phyloP scores from a whole-genome alignment of 2,329 filamentous ascomycete species.

The Fusarium phyllophilum region DNA sequence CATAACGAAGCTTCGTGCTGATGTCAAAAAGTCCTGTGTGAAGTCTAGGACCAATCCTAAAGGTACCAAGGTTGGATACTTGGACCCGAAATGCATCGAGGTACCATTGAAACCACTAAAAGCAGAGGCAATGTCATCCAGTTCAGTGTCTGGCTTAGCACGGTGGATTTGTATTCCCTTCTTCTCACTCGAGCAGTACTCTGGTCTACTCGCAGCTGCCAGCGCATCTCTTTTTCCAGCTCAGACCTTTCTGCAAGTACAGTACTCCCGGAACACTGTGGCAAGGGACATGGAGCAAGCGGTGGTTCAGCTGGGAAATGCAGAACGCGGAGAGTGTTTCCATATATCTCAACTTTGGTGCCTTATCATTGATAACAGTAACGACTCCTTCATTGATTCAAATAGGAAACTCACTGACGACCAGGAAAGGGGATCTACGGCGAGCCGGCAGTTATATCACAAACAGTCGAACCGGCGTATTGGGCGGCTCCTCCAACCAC shows the following conservation, averaged over 20 bases:
- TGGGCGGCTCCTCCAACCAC: conserved; percentile 3
- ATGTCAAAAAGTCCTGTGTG: conserved; percentile 51
- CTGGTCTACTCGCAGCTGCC: conserved; percentile 48
- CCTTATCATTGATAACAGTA: conserved; percentile 57
- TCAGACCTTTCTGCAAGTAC: conserved; percentile 56
- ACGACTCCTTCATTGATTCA: conserved; percentile 7
- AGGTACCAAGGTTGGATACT: conserved; percentile 52
- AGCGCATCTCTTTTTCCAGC: conserved; percentile 52
- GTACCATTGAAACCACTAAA: conserved; percentile 45
- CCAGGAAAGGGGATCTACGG: conserved; percentile 17
- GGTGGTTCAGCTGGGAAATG: conserved; percentile 52
- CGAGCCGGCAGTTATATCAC: conserved; percentile 14
- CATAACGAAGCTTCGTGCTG: conserved; percentile 50
- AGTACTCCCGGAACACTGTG: conserved; percentile 52
- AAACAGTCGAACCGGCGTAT: conserved; percentile 13
- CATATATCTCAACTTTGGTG: conserved; percentile 62
- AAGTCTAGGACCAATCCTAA: conserved; percentile 52
- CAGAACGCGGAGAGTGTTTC: conserved; percentile 53
- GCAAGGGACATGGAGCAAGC: conserved; percentile 59
- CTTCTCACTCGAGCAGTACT: conserved; percentile 58
- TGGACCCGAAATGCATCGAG: conserved; percentile 55
- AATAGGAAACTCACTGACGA: neutral
- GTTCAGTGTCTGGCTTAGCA: conserved; percentile 28
- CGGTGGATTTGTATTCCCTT: conserved; percentile 60
- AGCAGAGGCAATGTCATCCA: conserved; percentile 24